Evolutionary conservation across 306 rosid genomes (phyloP).

Genomic region (Trichosanthes truncata): DNA sequence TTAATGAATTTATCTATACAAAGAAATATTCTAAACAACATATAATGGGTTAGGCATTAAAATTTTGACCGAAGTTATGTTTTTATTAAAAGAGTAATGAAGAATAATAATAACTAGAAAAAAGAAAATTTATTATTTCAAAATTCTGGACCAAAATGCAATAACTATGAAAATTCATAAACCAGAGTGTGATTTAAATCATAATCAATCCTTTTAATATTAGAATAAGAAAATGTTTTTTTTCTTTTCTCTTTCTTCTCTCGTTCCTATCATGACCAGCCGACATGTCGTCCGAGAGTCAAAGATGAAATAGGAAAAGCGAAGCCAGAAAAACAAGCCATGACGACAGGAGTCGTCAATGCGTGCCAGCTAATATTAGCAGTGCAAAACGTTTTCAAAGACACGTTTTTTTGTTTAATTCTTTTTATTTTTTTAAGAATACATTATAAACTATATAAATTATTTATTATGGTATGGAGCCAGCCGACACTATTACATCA

Average conservation of each 20-base stretch:
- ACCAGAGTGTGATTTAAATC: no score
- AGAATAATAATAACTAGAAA: no score
- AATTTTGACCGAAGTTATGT: no score
- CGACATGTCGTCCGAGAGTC: constrained; percentile 9
- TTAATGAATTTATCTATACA: no score
- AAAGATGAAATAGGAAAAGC: background rate
- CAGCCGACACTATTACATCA: constrained; percentile 7
- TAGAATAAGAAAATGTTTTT: background rate
- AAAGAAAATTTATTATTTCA: no score
- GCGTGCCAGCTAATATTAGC: constrained; percentile 12
- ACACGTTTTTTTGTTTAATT: constrained; percentile 1
- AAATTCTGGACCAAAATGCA: no score
- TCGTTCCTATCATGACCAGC: background rate
- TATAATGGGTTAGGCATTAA: no score
- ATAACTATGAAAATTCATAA: no score
- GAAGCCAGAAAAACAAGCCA: background rate
- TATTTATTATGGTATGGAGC: background rate
- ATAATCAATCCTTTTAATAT: background rate
- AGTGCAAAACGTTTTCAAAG: background rate
- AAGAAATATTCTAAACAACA: no score
- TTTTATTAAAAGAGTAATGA: no score
- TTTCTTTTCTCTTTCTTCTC: background rate
- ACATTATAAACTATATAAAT: background rate
- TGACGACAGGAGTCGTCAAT: background rate
- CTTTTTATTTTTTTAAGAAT: background rate